Percentiles rank a stretch among this genome's conserved stretches.
phyloP scores from a whole-genome alignment of 768 basidiomycete species.

The Leccinum truebloodii region DNA sequence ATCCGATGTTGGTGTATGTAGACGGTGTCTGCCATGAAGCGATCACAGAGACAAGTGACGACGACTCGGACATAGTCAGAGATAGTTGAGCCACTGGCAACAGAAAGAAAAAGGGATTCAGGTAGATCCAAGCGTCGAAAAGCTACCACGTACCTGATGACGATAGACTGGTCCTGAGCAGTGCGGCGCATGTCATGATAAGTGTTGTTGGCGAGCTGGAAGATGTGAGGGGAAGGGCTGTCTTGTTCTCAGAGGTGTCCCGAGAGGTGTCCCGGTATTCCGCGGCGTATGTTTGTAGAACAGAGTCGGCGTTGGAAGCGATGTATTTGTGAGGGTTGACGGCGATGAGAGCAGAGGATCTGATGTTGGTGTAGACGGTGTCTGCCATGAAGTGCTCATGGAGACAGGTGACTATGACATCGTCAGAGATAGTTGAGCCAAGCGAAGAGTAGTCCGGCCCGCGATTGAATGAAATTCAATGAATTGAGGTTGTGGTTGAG shows the following conservation, averaged over 20 bases:
- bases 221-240: constrained; percentile 82
- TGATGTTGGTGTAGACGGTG: constrained; percentile 74
- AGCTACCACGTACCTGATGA: constrained; percentile 68
- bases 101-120: constrained; percentile 1
- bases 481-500: too few species aligned
- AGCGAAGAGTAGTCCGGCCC: too few species aligned
- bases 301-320: constrained; percentile 76
- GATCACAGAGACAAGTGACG: too few species aligned
- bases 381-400: constrained; percentile 87
- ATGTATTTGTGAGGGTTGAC: constrained; percentile 95
- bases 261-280: constrained; percentile 73
- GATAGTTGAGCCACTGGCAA: too few species aligned
- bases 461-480: too few species aligned
- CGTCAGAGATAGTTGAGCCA: constrained; percentile 51
- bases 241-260: constrained; percentile 61
- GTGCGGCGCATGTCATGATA: constrained; percentile 97
- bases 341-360: constrained; percentile 73
- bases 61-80: too few species aligned
- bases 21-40: too few species aligned
- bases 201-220: constrained; percentile 86
- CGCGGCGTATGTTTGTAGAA: constrained; percentile 82
- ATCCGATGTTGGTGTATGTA: too few species aligned
- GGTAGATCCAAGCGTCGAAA: background rate
- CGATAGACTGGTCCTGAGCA: constrained; percentile 86
- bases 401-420: constrained; percentile 80